Conservation (phyloP, 768 basidiomycete species). For the Panaeolus papilionaceus region DNA sequence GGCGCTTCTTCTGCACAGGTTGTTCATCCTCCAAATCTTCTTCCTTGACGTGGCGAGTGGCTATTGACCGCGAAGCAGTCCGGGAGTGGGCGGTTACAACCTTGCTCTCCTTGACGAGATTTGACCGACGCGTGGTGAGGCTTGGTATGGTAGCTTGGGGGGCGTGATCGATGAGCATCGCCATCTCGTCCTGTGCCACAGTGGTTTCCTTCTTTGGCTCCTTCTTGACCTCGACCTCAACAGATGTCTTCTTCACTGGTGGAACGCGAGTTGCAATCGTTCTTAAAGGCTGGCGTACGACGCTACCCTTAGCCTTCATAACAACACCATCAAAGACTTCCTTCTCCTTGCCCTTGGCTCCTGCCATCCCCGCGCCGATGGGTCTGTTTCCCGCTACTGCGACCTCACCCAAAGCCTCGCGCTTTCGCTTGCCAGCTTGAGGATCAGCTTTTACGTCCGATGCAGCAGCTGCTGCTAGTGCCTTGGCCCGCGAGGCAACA, state of each 20-base stretch:
- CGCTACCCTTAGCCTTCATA: conserved; percentile 55
- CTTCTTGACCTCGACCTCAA: conserved; percentile 23
- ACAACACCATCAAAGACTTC: conserved; percentile 70
- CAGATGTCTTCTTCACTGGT: conserved; percentile 36
- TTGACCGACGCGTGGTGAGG: conserved; percentile 46
- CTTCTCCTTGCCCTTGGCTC: conserved; percentile 65
- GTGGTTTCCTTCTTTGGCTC: conserved; percentile 23
- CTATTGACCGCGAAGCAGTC: conserved; percentile 33
- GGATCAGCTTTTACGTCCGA: conserved; percentile 48
- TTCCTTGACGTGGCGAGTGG: conserved; percentile 29
- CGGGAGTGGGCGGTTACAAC: conserved; percentile 23
- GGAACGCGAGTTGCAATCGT: conserved; percentile 55
- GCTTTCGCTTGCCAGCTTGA: conserved; percentile 74
- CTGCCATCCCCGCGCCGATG: conserved; percentile 39
- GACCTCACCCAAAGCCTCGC: conserved; percentile 81
- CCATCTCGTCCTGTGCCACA: conserved; percentile 50
- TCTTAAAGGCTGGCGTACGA: conserved; percentile 60
- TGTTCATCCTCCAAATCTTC: conserved; percentile 63
- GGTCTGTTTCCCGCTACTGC: conserved; percentile 57
- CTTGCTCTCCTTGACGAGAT: conserved; percentile 38
- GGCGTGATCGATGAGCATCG: conserved; percentile 57
- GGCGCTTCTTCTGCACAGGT: conserved; percentile 75
- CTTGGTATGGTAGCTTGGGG: conserved; percentile 43
- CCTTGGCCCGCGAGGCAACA: conserved; percentile 60
- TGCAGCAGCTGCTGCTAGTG: conserved; percentile 41